phyloP scores from a whole-genome alignment of 805 yeast species.

The Saccharomyces eubayanus region DNA sequence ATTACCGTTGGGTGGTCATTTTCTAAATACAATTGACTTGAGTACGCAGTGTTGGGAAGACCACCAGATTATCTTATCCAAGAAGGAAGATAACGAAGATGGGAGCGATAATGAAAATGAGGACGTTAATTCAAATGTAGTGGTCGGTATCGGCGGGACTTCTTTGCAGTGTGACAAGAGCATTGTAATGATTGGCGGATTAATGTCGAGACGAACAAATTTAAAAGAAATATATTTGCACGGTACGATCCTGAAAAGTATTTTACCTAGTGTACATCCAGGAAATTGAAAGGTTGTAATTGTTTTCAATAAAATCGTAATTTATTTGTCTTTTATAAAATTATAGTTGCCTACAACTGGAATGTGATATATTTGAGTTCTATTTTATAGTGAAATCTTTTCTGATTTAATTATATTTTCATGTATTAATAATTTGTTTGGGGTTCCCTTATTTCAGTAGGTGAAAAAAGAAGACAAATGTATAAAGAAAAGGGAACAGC shows the following conservation, averaged over 20 bases:
- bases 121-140: neutral
- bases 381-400: too few relatives aligned
- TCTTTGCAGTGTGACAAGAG: conserved; percentile 9
- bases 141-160: conserved; percentile 4
- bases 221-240: conserved; percentile 9
- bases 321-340: neutral
- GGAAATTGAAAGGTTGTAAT: neutral
- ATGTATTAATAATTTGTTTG: neutral
- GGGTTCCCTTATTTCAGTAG: neutral
- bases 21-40: conserved; percentile 13
- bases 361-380: neutral
- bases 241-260: conserved; percentile 14
- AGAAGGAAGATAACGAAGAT: conserved; percentile 1
- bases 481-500: neutral
- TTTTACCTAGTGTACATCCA: conserved; percentile 7
- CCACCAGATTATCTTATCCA: conserved; percentile 1
- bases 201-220: conserved; percentile 7
- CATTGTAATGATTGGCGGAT: conserved; percentile 14
- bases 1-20: conserved; percentile 10
- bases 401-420: too few relatives aligned
- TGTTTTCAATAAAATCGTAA: neutral
- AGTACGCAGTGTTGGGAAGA: conserved; percentile 12
- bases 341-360: neutral
- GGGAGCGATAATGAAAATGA: neutral
- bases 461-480: neutral